Conservation (phyloP, 1,284 basidiomycete genomes). For the Leccinum pseudoinsigne region DNA sequence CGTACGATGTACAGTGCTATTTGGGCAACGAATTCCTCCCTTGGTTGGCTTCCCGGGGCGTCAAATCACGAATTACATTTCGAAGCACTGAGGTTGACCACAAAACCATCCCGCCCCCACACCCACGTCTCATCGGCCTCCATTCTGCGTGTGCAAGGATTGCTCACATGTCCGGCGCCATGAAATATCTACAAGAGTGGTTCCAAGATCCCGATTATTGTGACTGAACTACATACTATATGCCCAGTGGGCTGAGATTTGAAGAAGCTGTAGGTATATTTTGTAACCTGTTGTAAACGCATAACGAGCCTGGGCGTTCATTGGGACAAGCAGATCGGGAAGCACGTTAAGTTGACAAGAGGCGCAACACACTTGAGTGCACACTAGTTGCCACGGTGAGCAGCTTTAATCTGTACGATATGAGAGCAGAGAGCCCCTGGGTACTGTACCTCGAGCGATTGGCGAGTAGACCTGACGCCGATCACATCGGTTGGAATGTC, state of each 20-base stretch:
- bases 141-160: not conserved
- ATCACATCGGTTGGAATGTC: too few species aligned
- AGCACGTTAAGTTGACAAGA: too few species aligned
- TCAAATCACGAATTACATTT: not conserved
- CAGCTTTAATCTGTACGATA: too few species aligned
- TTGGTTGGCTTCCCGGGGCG: not conserved
- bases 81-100: not conserved
- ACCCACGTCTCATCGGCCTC: not conserved
- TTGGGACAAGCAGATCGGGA: not conserved
- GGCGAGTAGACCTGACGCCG: too few species aligned
- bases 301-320: too few species aligned
- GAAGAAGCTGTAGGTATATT: not conserved
- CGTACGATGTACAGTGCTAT: not conserved
- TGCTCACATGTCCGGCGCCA: not conserved
- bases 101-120: not conserved
- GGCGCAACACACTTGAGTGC: too few species aligned
- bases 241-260: not conserved
- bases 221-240: not conserved
- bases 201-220: not conserved
- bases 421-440: too few species aligned
- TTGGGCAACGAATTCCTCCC: not conserved
- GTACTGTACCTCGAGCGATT: too few species aligned
- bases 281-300: not conserved
- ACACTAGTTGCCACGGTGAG: too few species aligned
- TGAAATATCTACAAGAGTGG: not conserved